Conservation (phyloP, 306 rosid species). For the Leucaena leucocephala region DNA sequence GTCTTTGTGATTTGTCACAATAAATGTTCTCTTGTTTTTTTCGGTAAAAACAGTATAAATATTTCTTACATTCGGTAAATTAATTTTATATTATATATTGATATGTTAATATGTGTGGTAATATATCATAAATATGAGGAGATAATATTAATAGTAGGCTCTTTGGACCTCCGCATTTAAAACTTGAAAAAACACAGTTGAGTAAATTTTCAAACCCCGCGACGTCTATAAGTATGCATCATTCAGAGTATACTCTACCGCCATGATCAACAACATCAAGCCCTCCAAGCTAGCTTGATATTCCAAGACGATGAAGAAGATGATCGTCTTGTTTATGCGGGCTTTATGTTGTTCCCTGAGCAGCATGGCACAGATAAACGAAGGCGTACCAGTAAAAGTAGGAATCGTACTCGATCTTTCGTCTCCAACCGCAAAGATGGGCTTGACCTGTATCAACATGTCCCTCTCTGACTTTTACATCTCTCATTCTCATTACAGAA, state of each 20-base stretch:
- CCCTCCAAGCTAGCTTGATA: neutral
- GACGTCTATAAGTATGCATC: neutral
- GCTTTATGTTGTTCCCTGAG: neutral
- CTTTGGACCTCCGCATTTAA: neutral
- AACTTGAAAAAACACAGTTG: too few species aligned
- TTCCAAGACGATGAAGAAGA: slow-evolving; percentile 9
- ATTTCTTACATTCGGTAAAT: neutral
- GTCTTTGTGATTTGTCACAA: too few species aligned
- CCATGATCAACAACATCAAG: neutral
- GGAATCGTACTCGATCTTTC: slow-evolving; percentile 47
- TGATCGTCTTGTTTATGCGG: neutral
- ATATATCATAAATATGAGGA: neutral
- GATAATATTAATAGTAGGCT: neutral
- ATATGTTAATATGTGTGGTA: neutral
- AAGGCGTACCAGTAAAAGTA: slow-evolving; percentile 37
- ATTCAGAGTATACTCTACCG: neutral
- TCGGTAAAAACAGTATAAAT: neutral
- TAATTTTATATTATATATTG: too few species aligned
- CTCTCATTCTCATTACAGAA: slow-evolving; percentile 34
- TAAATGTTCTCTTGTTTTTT: neutral
- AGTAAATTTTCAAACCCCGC: neutral
- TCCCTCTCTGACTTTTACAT: slow-evolving; percentile 39
- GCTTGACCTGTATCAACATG: slow-evolving; percentile 44
- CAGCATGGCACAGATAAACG: slow-evolving; percentile 19
- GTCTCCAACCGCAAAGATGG: slow-evolving; percentile 29